Base-by-base conservation (phyloP, 2,329 filamentous ascomycete genomes). In the Penicillium polonicum region DNA sequence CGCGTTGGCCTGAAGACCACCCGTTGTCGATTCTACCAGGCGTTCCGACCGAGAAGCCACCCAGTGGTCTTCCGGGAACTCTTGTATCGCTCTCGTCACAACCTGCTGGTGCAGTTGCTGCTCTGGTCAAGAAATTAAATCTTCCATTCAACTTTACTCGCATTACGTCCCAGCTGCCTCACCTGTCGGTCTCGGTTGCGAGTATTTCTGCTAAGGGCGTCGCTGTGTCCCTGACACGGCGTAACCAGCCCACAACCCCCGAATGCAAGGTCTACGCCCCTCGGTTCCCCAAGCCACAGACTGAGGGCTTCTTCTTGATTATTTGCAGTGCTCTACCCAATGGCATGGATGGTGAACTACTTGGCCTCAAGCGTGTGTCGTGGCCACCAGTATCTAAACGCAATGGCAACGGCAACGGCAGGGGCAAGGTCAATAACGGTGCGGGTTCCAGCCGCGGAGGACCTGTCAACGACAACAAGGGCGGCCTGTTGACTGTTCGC, bases 281-380 rank as follows among this genome's bases (percentile, higher is more conserved):
- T 3, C 83, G 85, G 23, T 97, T 96, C 76, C 93, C 93, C 1
- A 99, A 99, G 76, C 87, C 92, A 17, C 94, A 99, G 75, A 94
- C 87, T 0, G 94, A 99, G 70, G 92, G 92, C 0, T 97, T 88
- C 84, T 97, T 99, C 74, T 85, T 94, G 15, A 71, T 97, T 23
- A 82, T 96, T 0, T 88, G 86, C 7, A 67, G 64, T 35, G 61
- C 69, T 38, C 63, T 64, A 5, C 51, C 69, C 0, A 68, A 70
- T 48, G 67, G 83, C 2, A 79, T 78, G 0, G 83, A 77, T 7
- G 91, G 93, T 58, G 91, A 97, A 65, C 82, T 97, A 39, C 75
- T 96, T 4, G 93, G 89, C 3, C 80, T 99, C 61, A 97, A 96
- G 82, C 82, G 94, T 31, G 84, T 94, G 0, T 88, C 87, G 2